Evolutionary conservation across 257 asterid species (phyloP).

Genomic region (Knoxia roxburghii): DNA sequence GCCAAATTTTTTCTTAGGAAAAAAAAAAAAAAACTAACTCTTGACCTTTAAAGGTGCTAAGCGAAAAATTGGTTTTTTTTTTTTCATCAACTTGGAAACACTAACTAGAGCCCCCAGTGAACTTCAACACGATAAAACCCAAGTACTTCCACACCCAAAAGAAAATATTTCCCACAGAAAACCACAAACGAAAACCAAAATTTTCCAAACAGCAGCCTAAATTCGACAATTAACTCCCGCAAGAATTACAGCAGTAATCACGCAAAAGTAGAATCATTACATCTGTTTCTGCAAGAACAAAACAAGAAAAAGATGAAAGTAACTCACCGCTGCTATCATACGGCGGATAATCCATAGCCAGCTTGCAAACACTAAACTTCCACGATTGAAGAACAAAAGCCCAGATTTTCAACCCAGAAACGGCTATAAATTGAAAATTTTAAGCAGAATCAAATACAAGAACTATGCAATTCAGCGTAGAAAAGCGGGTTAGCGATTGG

Average conservation of each 20-base stretch:
- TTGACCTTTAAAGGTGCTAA: neutral
- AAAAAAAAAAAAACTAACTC: neutral
- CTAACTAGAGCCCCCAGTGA: neutral
- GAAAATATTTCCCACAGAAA: neutral
- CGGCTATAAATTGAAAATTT: neutral
- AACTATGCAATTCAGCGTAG: neutral
- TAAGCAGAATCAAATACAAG: neutral
- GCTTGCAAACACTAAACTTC: slow-evolving; percentile 21
- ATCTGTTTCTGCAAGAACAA: neutral
- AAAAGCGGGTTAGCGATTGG: slow-evolving; percentile 15
- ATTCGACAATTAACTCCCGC: slow-evolving; percentile 6
- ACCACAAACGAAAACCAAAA: neutral
- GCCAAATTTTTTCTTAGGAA: neutral
- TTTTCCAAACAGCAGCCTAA: neutral
- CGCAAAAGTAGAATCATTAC: neutral
- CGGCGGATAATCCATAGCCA: slow-evolving; percentile 67
- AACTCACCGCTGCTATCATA: slow-evolving; percentile 64
- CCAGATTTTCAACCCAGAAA: neutral
- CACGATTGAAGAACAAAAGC: neutral
- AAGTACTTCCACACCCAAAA: neutral
- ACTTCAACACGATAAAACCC: neutral
- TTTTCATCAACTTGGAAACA: neutral
- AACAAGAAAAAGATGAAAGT: neutral
- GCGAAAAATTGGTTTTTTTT: no score
- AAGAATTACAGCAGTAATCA: neutral